Evolutionary conservation across 306 rosid species (phyloP).

Genomic region (apple (Malus domestica)): ASM211411v1 NC_041797.1:17740501-17741000

Average conservation of each 20-base stretch:
- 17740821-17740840: background rate
- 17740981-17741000: background rate
- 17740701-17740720: background rate
- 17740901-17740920: background rate
- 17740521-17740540: conserved; percentile 13
- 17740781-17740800: background rate
- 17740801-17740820: background rate
- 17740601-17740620: conserved; percentile 1
- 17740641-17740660: conserved; percentile 2
- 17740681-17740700: conserved; percentile 6
- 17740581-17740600: conserved; percentile 20
- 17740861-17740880: background rate
- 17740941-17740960: background rate
- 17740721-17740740: background rate
- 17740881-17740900: background rate
- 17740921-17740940: background rate
- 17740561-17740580: conserved; percentile 6
- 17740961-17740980: background rate
- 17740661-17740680: conserved; percentile 1
- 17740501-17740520: conserved; percentile 15
- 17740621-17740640: conserved; percentile 8
- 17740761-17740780: background rate
- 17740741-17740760: background rate
- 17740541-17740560: conserved; percentile 8
- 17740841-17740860: background rate